Evolutionary conservation across 805 yeast species (phyloP), one percentile per base, ranked within the genome.

Genomic region (Candida ovalis): DNA sequence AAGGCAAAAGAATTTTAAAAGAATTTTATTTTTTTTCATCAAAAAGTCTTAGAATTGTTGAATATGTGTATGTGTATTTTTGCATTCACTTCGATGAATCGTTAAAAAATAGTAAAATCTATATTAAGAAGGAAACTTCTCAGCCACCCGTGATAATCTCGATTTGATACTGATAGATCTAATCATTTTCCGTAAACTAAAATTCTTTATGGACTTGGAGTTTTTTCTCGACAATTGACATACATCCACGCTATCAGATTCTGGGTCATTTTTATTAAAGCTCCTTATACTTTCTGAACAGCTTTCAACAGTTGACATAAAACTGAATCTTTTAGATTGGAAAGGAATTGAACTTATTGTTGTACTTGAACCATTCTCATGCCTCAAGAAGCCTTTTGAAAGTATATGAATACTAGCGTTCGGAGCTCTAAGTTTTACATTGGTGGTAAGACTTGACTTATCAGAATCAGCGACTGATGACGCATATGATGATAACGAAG

Each of bases 81-180:
- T 25, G 28, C 28, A 7, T 25, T 25, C n/a, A n/a, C n/a, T 25
- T 10, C 28, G 28, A 25, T 25, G 10, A 25, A 25, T 32, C 12
- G 17, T 32, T 32, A 10, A 35, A 30, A n/a, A n/a, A n/a, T n/a
- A n/a, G n/a, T 25, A 25, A 7, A 25, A 25, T 7, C 28, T 25
- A 10, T 25, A 25, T 7, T 25, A 25, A 6, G 28, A 35, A n/a
- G 21, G 12, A 35, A 21, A 10, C 38, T 17, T 35, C 17, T 35
- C 38, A 19, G 7, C 17, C 4, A 35, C 7, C 17, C 12, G 38
- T 6, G 57, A 38, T 36, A 54, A 36, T 27, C 46, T 49, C 2
- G 53, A 47, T 19, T 51, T 51, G 19, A 54, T 45, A 35, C 55
- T 54, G 32, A 54, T 37, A 18, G 58, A 49, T 25, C 49, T 54